These are phyloP conservation scores for Psilocybe cyanescens DNA, from an alignment of 768 basidiomycete species.

Conservation along the genomic window DNA sequence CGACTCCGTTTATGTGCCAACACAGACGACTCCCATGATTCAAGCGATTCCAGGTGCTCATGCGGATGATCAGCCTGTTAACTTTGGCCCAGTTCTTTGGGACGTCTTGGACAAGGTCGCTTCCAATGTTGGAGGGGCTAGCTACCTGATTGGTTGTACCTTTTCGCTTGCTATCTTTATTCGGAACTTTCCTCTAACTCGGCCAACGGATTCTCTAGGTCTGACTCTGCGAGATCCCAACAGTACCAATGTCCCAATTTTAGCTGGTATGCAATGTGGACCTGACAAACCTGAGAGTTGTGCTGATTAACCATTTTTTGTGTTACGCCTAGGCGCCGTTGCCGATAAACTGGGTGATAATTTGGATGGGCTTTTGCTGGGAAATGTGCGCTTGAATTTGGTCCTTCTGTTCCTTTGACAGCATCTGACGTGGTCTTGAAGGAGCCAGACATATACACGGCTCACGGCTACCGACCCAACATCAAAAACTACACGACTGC, in stretches of 20 bases:
- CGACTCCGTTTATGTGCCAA: slow-evolving; percentile 45
- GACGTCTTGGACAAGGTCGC: slow-evolving; percentile 44
- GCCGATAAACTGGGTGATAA: slow-evolving; percentile 37
- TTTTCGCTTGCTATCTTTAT: background rate
- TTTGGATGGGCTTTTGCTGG: slow-evolving; percentile 50
- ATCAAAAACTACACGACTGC: slow-evolving; percentile 48
- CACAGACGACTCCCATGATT: slow-evolving; percentile 45
- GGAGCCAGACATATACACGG: slow-evolving; percentile 66
- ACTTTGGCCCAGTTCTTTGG: slow-evolving; percentile 52
- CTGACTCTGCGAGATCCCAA: slow-evolving; percentile 45
- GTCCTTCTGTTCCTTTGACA: background rate
- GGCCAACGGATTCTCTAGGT: slow-evolving; percentile 28
- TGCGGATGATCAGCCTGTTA: slow-evolving; percentile 48
- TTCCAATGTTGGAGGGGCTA: slow-evolving; percentile 29
- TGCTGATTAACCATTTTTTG: background rate
- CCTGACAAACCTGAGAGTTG: background rate
- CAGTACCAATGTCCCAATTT: slow-evolving; percentile 34
- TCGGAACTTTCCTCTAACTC: background rate
- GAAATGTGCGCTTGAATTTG: slow-evolving; percentile 40
- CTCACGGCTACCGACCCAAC: slow-evolving; percentile 42
- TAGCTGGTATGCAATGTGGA: slow-evolving; percentile 17
- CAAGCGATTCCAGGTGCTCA: slow-evolving; percentile 34
- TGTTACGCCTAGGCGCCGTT: slow-evolving; percentile 30
- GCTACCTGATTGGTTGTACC: slow-evolving; percentile 34
- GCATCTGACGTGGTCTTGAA: slow-evolving; percentile 19